These are phyloP conservation scores for Mallotus japonicus DNA, from an alignment of 441 rosid species.

Conservation along the genomic window DNA sequence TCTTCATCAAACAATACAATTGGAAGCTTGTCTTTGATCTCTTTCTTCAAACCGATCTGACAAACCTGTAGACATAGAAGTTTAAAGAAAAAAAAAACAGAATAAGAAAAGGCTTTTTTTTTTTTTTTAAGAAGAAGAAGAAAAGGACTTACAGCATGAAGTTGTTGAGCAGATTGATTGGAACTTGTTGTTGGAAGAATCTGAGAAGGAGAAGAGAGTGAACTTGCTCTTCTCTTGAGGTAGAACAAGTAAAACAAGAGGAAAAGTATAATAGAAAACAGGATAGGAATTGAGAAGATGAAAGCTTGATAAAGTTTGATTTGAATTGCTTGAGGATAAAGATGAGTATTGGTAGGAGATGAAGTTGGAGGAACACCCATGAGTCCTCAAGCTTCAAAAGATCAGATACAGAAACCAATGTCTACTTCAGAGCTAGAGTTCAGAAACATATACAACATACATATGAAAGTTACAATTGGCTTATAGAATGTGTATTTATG, in stretches of 20 bases:
- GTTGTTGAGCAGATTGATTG: conserved; percentile 39
- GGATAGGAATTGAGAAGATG: conserved; percentile 93
- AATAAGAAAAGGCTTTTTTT: neutral
- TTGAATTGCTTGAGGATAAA: conserved; percentile 81
- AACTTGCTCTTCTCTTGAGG: conserved; percentile 88
- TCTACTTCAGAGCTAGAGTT: neutral
- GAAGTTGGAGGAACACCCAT: conserved; percentile 72
- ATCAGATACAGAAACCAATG: neutral
- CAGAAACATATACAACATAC: neutral
- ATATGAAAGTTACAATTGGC: conserved; percentile 27
- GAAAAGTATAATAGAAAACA: conserved; percentile 83
- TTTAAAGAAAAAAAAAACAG: neutral
- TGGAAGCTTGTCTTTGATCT: conserved; percentile 63
- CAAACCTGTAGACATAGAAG: conserved; percentile 17
- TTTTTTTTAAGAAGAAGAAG: neutral
- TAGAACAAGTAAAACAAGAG: conserved; percentile 88
- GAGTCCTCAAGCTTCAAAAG: conserved; percentile 12
- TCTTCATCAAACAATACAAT: conserved; percentile 74
- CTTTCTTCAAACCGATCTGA: conserved; percentile 58
- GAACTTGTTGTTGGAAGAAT: conserved; percentile 45
- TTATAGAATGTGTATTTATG: conserved; percentile 23
- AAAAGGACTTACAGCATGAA: conserved; percentile 46
- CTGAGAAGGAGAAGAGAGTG: conserved; percentile 43
- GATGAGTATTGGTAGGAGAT: conserved; percentile 46
- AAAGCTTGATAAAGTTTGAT: conserved; percentile 93